phyloP scores from a whole-genome alignment of 2,329 filamentous ascomycete species.

The Fusarium sp. region DNA sequence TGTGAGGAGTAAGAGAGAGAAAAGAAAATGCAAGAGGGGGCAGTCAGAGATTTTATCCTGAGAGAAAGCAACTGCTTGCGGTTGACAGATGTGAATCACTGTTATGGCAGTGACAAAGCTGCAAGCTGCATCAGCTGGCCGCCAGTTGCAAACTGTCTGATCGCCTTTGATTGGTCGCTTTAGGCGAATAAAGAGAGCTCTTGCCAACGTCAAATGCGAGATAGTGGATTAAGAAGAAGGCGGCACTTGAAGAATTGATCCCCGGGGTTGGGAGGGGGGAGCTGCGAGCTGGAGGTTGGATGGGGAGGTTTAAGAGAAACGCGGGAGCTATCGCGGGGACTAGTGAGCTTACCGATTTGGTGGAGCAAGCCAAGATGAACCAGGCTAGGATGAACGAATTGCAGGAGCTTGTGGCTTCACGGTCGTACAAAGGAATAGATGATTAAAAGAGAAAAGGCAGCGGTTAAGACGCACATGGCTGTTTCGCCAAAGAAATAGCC shows the following conservation, averaged over 20 bases:
- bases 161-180: not conserved
- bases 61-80: not conserved
- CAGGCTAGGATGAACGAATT: not conserved
- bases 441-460: not conserved
- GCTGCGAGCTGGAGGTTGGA: not conserved
- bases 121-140: not conserved
- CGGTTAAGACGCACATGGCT: not conserved
- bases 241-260: not conserved
- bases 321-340: conserved; percentile 12
- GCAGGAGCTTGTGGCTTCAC: not conserved
- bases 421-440: not conserved
- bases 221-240: not conserved
- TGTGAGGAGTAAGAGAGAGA: not conserved
- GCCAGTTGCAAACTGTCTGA: not conserved
- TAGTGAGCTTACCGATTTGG: conserved; percentile 20
- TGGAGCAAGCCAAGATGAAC: conserved; percentile 20
- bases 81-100: conserved; percentile 10
- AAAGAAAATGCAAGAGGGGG: not conserved
- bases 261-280: not conserved
- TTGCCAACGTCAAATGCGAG: not conserved
- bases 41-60: conserved; percentile 11
- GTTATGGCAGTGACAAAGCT: not conserved
- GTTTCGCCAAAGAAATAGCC: not conserved
- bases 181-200: not conserved
- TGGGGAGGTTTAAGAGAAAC: not conserved